phyloP scores from a whole-genome alignment of 129 eudicot genomes.

The Escallonia rubra region DNA sequence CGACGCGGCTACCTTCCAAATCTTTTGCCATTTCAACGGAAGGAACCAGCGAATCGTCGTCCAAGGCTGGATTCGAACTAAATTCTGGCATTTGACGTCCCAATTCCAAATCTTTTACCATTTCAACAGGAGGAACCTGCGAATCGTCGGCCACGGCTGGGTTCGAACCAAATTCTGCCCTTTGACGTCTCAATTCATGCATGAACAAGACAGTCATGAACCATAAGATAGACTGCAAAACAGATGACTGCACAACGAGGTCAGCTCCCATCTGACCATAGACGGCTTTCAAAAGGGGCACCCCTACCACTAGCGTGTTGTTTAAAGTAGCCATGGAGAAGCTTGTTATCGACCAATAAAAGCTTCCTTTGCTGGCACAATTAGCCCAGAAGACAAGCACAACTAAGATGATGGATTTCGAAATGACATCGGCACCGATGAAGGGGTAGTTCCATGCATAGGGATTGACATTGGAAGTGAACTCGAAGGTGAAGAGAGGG shows the following conservation, averaged over 20 bases:
- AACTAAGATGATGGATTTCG: slow-evolving; percentile 30
- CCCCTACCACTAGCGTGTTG: slow-evolving; percentile 60
- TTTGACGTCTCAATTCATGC: slow-evolving; percentile 32
- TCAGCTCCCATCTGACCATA: slow-evolving; percentile 42
- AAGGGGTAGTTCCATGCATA: slow-evolving; percentile 46
- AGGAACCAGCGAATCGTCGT: too few species aligned
- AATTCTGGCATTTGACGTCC: too few species aligned
- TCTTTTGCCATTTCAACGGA: slow-evolving; percentile 1
- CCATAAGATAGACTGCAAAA: slow-evolving; percentile 51
- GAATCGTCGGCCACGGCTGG: background rate
- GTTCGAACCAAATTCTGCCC: slow-evolving; percentile 3
- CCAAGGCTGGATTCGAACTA: too few species aligned
- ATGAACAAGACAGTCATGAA: slow-evolving; percentile 28
- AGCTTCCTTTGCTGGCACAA: slow-evolving; percentile 29
- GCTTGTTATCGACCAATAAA: slow-evolving; percentile 54
- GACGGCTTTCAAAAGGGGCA: slow-evolving; percentile 57
- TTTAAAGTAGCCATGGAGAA: slow-evolving; percentile 42
- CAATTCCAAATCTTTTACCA: too few species aligned
- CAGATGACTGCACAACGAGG: slow-evolving; percentile 35
- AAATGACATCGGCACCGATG: slow-evolving; percentile 36
- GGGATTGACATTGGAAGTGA: slow-evolving; percentile 44
- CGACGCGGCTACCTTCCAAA: slow-evolving; percentile 17
- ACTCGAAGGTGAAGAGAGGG: slow-evolving; percentile 59
- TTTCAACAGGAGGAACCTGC: too few species aligned
- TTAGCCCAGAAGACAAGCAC: slow-evolving; percentile 47